phyloP scores from a whole-genome alignment of 2,329 filamentous ascomycete genomes.

The Cercospora berteroae region DNA sequence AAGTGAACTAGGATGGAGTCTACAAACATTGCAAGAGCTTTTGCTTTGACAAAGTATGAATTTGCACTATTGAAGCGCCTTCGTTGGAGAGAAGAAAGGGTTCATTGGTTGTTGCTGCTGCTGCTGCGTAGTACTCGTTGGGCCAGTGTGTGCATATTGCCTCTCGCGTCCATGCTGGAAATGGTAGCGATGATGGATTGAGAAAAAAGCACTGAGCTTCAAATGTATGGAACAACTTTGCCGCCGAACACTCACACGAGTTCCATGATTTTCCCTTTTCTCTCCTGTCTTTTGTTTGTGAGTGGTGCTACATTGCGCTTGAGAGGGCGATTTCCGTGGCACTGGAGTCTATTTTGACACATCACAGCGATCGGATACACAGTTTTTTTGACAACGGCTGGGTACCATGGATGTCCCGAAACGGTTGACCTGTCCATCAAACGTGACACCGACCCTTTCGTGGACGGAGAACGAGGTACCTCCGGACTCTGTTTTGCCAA shows the following conservation, averaged over 20 bases:
- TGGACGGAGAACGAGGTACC: background rate
- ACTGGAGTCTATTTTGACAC: slow-evolving; percentile 1
- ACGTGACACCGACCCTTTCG: background rate
- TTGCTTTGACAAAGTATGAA: slow-evolving; percentile 12
- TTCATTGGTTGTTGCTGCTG: background rate
- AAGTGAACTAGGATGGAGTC: slow-evolving; percentile 7
- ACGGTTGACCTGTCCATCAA: background rate
- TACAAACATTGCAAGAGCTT: slow-evolving; percentile 4
- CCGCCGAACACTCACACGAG: background rate
- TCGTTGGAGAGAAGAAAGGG: background rate
- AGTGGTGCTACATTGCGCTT: slow-evolving; percentile 1
- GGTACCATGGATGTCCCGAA: background rate
- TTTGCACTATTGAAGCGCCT: slow-evolving; percentile 1
- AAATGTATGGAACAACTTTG: slow-evolving; percentile 4
- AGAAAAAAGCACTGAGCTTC: background rate
- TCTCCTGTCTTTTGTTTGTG: background rate
- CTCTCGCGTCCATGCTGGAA: slow-evolving; percentile 4
- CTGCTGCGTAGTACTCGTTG: slow-evolving; percentile 8
- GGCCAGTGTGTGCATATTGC: slow-evolving; percentile 8
- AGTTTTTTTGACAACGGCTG: background rate
- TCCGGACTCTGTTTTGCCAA: background rate
- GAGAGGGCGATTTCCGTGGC: slow-evolving; percentile 2
- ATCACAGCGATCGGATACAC: background rate
- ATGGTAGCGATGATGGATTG: slow-evolving; percentile 5
- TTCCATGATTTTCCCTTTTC: background rate